Conservation (phyloP, 257 asterid genomes). For the Coffea eugenioides region DNA sequence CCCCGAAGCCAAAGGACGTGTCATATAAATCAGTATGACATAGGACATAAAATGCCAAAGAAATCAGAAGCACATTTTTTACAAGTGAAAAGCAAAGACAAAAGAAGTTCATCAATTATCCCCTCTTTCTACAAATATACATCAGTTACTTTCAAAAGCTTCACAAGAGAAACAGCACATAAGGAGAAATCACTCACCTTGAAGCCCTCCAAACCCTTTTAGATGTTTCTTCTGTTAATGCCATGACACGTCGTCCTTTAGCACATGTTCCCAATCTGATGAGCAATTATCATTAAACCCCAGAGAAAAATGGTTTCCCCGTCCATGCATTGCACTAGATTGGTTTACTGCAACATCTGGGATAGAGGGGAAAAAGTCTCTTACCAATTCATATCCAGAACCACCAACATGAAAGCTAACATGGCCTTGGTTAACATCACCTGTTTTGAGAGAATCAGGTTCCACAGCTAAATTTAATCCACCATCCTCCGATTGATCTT, state of each 20-base stretch:
- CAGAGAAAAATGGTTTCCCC: slow-evolving; percentile 22
- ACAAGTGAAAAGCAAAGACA: slow-evolving; percentile 7
- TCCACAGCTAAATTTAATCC: slow-evolving; percentile 17
- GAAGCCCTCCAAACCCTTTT: background rate
- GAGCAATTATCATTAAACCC: slow-evolving; percentile 55
- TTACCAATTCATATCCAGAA: slow-evolving; percentile 35
- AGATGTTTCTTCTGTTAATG: slow-evolving; percentile 13
- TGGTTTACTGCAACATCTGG: slow-evolving; percentile 33
- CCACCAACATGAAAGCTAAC: slow-evolving; percentile 26
- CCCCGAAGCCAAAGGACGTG: background rate
- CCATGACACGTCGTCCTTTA: slow-evolving; percentile 63
- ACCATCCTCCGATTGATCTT: slow-evolving; percentile 22
- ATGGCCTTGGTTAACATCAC: slow-evolving; percentile 18
- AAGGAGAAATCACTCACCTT: background rate
- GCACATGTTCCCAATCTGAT: slow-evolving; percentile 92
- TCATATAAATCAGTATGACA: background rate
- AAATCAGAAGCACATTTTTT: background rate
- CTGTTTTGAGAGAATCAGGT: slow-evolving; percentile 27
- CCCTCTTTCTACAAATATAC: background rate
- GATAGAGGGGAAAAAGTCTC: slow-evolving; percentile 34
- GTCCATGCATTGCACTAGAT: slow-evolving; percentile 24
- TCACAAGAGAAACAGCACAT: background rate
- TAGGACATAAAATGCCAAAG: background rate
- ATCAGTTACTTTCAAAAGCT: slow-evolving; percentile 8
- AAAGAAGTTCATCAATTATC: background rate